These are phyloP conservation scores for Salix udensis DNA, from an alignment of 345 rosid species.

Conservation along the genomic window DNA sequence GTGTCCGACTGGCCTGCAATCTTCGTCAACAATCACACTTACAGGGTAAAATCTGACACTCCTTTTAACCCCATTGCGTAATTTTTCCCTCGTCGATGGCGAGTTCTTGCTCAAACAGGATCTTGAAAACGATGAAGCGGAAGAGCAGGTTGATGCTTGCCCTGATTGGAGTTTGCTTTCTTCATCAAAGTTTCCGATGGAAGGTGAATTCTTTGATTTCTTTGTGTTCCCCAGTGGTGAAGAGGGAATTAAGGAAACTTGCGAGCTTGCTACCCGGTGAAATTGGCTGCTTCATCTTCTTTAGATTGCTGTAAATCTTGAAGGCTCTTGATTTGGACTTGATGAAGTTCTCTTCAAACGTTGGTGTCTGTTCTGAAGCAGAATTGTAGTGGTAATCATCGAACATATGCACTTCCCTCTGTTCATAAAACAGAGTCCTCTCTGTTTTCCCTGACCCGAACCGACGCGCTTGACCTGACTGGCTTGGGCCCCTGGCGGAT, in stretches of 20 bases:
- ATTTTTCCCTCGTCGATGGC: slow-evolving; percentile 54
- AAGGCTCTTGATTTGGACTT: slow-evolving; percentile 55
- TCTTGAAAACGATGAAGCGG: slow-evolving; percentile 79
- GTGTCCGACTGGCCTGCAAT: slow-evolving; percentile 52
- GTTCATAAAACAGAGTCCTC: slow-evolving; percentile 44
- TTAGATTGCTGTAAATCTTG: slow-evolving; percentile 53
- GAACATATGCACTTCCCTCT: slow-evolving; percentile 31
- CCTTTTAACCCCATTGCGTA: slow-evolving; percentile 56
- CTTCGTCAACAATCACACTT: slow-evolving; percentile 68
- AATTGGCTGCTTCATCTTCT: slow-evolving; percentile 77
- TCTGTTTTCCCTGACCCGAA: slow-evolving; percentile 31
- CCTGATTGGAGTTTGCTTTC: slow-evolving; percentile 39
- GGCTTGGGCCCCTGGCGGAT: slow-evolving; percentile 44
- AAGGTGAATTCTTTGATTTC: slow-evolving; percentile 41
- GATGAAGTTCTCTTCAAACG: slow-evolving; percentile 34
- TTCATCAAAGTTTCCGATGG: slow-evolving; percentile 29
- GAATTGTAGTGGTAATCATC: slow-evolving; percentile 34
- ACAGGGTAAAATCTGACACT: slow-evolving; percentile 67
- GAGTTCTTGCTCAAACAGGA: slow-evolving; percentile 70
- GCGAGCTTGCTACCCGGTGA: slow-evolving; percentile 73
- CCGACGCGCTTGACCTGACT: slow-evolving; percentile 32
- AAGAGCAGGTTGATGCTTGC: slow-evolving; percentile 57
- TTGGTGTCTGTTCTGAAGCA: slow-evolving; percentile 27
- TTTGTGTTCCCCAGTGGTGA: slow-evolving; percentile 41
- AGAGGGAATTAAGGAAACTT: slow-evolving; percentile 68